These are phyloP conservation scores for Ogataea parapolymorpha DNA, from an alignment of 805 yeast species.

Conservation along the genomic window DNA sequence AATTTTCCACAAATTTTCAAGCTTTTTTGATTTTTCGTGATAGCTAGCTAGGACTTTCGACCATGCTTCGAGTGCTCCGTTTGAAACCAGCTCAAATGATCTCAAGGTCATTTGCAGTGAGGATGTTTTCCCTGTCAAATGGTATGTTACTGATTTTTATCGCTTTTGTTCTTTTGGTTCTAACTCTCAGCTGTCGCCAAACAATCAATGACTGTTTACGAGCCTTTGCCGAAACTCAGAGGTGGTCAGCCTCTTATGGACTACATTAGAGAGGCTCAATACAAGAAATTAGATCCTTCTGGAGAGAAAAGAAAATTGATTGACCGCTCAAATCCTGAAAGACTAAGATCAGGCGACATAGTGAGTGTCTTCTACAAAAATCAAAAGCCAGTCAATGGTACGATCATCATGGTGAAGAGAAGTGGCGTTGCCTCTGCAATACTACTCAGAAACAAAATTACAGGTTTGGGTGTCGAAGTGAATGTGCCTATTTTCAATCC, in stretches of 20 bases:
- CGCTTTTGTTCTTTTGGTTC: neutral
- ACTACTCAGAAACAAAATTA: constrained; percentile 77
- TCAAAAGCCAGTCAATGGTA: constrained; percentile 71
- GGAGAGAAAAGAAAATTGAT: constrained; percentile 64
- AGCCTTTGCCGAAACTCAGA: constrained; percentile 49
- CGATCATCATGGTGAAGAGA: constrained; percentile 72
- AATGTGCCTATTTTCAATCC: constrained; percentile 82
- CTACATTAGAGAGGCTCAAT: constrained; percentile 49
- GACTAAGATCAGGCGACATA: constrained; percentile 77
- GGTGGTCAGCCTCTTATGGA: constrained; percentile 43
- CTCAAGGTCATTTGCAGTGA: neutral
- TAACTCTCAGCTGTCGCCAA: constrained; percentile 7
- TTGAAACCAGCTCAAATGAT: neutral
- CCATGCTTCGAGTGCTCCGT: neutral
- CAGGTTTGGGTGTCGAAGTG: constrained; percentile 81
- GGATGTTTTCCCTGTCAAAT: neutral
- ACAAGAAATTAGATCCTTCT: constrained; percentile 61
- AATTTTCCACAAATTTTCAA: constrained; percentile 2
- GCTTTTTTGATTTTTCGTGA: neutral
- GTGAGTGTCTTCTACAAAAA: constrained; percentile 68
- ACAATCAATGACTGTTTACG: constrained; percentile 37
- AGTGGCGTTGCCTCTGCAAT: constrained; percentile 69
- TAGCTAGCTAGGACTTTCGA: neutral
- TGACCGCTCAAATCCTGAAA: constrained; percentile 41
- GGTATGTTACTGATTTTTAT: neutral